These are phyloP conservation scores for Serendipita sp. DNA, from an alignment of 768 basidiomycete species.

Conservation along the genomic window DNA sequence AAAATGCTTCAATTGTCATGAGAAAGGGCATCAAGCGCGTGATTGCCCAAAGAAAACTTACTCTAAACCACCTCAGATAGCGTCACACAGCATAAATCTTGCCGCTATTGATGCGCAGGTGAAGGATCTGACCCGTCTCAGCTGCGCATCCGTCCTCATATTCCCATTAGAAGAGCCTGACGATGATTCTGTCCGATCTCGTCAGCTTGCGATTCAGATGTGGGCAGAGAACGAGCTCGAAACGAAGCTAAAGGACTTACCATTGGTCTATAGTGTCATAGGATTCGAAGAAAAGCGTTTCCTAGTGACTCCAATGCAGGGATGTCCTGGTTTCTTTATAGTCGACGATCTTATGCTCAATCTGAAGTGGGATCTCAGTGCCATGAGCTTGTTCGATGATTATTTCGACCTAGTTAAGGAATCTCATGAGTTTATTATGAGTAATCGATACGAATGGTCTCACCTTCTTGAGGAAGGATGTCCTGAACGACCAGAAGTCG, in stretches of 20 bases:
- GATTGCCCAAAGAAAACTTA: constrained; percentile 18
- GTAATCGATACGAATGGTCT: background rate
- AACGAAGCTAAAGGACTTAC: background rate
- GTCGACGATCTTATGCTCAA: background rate
- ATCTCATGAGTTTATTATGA: background rate
- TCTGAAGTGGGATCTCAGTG: background rate
- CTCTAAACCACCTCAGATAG: background rate
- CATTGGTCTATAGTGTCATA: background rate
- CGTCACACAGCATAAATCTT: background rate
- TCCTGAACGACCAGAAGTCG: background rate
- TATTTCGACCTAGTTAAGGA: background rate
- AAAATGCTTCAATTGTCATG: constrained; percentile 18
- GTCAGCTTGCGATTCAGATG: background rate
- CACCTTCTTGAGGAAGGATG: background rate
- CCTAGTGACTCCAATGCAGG: background rate
- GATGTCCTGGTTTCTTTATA: background rate
- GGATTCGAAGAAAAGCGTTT: background rate
- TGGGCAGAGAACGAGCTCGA: background rate
- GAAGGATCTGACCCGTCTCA: background rate
- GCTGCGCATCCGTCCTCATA: background rate
- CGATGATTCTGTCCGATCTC: background rate
- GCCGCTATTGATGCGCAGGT: background rate
- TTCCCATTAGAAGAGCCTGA: background rate
- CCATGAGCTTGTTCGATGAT: background rate
- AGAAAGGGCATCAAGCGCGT: constrained; percentile 16